Evolutionary conservation across 345 rosid species (phyloP).

Genomic region (Brassica rapa): DNA sequence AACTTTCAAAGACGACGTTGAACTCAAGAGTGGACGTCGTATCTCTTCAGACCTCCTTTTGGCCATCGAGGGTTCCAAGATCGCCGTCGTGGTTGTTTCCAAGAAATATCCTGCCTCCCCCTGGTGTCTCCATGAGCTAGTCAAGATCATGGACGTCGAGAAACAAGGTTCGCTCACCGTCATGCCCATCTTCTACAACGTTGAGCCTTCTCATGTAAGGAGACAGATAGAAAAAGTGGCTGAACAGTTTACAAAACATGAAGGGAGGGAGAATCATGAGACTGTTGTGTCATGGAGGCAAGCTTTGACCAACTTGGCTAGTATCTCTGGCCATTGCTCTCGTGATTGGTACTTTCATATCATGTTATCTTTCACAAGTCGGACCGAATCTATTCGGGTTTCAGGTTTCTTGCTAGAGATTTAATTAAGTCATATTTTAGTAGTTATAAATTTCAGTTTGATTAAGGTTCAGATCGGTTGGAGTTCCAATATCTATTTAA

Average conservation of each 20-base stretch:
- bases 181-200: slow-evolving; percentile 31
- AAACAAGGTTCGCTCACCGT: slow-evolving; percentile 4
- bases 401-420: not conserved
- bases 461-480: no score
- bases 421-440: not conserved
- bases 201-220: slow-evolving; percentile 25
- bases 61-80: slow-evolving; percentile 23
- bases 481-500: not conserved
- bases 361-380: not conserved
- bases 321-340: slow-evolving; percentile 7
- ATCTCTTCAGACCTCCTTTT: not conserved
- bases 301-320: slow-evolving; percentile 5
- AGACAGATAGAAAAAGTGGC: slow-evolving; percentile 22
- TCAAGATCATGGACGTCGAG: slow-evolving; percentile 19
- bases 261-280: slow-evolving; percentile 7
- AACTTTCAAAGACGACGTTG: slow-evolving; percentile 15
- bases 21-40: slow-evolving; percentile 15
- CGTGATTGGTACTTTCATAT: slow-evolving; percentile 12
- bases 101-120: slow-evolving; percentile 12
- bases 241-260: slow-evolving; percentile 18
- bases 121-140: slow-evolving; percentile 33
- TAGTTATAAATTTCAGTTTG: not conserved
- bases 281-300: slow-evolving; percentile 9
- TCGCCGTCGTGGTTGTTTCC: slow-evolving; percentile 23
- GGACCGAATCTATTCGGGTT: not conserved